These are phyloP conservation scores for Scedosporium aurantiacum DNA, from an alignment of 2,329 filamentous ascomycete species.

Conservation along the genomic window DNA sequence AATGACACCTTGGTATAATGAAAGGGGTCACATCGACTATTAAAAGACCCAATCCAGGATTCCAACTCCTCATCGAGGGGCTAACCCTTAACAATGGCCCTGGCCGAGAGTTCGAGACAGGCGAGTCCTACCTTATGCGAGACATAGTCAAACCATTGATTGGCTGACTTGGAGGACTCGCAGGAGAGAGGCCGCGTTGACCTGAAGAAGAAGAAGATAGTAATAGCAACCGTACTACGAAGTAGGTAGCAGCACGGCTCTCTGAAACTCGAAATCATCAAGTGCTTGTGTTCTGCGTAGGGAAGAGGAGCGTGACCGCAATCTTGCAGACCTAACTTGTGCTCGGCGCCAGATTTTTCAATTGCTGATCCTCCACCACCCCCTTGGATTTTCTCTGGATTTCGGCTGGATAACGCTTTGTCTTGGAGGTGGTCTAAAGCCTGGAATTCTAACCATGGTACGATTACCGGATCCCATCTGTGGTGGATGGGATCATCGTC, in stretches of 20 bases:
- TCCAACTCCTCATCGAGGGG: background rate
- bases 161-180: background rate
- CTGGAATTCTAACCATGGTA: constrained; percentile 1
- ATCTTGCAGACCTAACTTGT: background rate
- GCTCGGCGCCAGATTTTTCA: too few relatives aligned
- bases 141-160: background rate
- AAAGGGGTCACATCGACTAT: background rate
- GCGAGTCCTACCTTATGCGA: constrained; percentile 3
- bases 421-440: background rate
- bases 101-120: background rate
- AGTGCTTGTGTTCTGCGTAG: background rate
- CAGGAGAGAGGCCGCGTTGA: background rate
- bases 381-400: too few relatives aligned
- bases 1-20: background rate
- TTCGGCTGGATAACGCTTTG: background rate
- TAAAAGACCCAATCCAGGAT: background rate
- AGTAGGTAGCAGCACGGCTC: background rate
- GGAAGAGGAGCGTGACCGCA: background rate
- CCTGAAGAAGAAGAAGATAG: background rate
- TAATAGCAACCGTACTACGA: background rate
- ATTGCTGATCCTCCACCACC: too few relatives aligned
- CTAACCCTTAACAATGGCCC: background rate
- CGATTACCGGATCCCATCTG: background rate
- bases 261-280: background rate
- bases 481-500: background rate